These are phyloP conservation scores for Lithohypha guttulata DNA, from an alignment of 2,329 filamentous ascomycete genomes.

Conservation along the genomic window DNA sequence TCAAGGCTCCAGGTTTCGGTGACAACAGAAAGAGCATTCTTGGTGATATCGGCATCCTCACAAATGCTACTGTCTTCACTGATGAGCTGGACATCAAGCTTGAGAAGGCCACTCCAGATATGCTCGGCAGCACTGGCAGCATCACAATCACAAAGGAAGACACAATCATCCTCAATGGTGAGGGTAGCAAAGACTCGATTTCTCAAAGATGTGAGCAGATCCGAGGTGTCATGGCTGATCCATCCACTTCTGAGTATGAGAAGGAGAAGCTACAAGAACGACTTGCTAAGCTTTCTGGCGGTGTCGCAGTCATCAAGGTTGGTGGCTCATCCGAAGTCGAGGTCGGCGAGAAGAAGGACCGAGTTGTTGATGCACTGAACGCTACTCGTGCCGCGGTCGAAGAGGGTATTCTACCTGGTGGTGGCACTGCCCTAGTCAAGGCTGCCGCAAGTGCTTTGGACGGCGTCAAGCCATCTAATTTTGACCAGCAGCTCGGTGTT, in stretches of 20 bases:
- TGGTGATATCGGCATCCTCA: constrained; percentile 88
- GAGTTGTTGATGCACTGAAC: constrained; percentile 96
- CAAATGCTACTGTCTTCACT: constrained; percentile 93
- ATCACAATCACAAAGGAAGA: constrained; percentile 99
- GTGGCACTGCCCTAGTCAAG: constrained; percentile 96
- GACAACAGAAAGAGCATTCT: constrained; percentile 99
- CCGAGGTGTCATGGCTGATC: constrained; percentile 88
- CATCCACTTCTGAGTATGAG: constrained; percentile 94
- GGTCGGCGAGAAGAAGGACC: constrained; percentile 99
- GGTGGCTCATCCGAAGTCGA: constrained; percentile 96
- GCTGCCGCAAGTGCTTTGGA: constrained; percentile 79
- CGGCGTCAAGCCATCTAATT: constrained; percentile 81
- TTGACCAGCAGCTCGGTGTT: constrained; percentile 97
- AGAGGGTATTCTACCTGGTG: constrained; percentile 97
- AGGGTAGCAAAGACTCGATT: constrained; percentile 88
- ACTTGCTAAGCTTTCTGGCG: constrained; percentile 96
- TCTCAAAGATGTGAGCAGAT: constrained; percentile 98
- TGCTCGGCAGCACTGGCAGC: constrained; percentile 92
- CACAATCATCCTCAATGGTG: constrained; percentile 95
- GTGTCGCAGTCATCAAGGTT: constrained; percentile 99
- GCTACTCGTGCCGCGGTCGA: constrained; percentile 96
- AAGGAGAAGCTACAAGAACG: constrained; percentile 99
- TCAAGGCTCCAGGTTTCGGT: constrained; percentile 98
- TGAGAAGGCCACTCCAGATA: constrained; percentile 90
- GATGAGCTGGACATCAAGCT: constrained; percentile 99